These are phyloP conservation scores for Blastocystis sp. DNA, from an alignment of 352 stramenopile species.

Conservation along the genomic window DNA sequence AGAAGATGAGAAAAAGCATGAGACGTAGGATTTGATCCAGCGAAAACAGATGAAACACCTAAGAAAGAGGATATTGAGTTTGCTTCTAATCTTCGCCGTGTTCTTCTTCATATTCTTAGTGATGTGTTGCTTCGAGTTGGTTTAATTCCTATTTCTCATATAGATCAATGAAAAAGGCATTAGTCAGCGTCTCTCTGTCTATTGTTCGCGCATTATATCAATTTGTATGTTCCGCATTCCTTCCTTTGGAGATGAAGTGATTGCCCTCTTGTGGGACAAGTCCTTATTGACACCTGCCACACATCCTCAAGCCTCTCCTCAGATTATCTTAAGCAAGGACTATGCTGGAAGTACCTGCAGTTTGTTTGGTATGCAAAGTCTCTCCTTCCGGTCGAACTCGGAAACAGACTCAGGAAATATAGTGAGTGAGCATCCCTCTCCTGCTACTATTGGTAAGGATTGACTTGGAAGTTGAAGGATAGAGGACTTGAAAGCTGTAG, in stretches of 20 bases:
- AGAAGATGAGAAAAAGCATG: background rate
- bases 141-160: background rate
- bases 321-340: slow-evolving; percentile 1
- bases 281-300: background rate
- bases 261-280: slow-evolving; percentile 31
- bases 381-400: background rate
- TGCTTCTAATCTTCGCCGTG: slow-evolving; percentile 11
- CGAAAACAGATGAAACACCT: background rate
- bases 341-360: slow-evolving; percentile 26
- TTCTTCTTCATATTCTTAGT: slow-evolving; percentile 55
- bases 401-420: background rate
- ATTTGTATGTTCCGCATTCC: slow-evolving; percentile 66
- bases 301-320: background rate
- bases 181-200: slow-evolving; percentile 55
- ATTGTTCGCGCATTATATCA: slow-evolving; percentile 64
- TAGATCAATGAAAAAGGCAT: slow-evolving; percentile 64
- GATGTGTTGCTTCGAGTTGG: slow-evolving; percentile 22
- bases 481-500: slow-evolving; percentile 54
- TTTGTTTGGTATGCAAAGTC: background rate
- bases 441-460: slow-evolving; percentile 31
- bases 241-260: slow-evolving; percentile 56
- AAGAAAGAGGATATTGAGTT: slow-evolving; percentile 60
- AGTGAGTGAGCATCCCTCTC: background rate
- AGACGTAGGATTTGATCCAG: slow-evolving; percentile 35
- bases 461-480: background rate